Percentiles rank a stretch among this genome's conserved stretches.
Evolutionary conservation across 352 stramenopile species (phyloP).

Genomic region (Phytophthora agathidicida): DNA sequence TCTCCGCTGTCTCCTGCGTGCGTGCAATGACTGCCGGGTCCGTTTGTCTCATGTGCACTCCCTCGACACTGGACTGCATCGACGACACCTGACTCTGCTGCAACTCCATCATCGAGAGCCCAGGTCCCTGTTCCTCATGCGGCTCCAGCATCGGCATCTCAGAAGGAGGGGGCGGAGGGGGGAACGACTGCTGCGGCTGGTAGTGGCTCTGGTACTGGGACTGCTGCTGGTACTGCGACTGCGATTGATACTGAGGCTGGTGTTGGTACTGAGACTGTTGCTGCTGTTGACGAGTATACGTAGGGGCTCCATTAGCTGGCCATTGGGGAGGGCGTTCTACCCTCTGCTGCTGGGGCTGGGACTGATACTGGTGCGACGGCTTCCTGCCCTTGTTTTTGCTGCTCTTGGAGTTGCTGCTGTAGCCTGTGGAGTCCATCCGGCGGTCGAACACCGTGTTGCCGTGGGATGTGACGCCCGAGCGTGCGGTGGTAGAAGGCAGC

Average conservation of each 20-base stretch:
- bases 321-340: conserved; percentile 32
- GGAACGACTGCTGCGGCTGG: conserved; percentile 25
- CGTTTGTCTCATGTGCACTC: conserved; percentile 24
- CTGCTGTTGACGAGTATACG: conserved; percentile 36
- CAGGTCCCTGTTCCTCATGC: conserved; percentile 22
- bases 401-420: conserved; percentile 18
- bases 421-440: conserved; percentile 27
- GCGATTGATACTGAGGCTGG: background rate
- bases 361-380: background rate
- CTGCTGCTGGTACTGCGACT: conserved; percentile 14
- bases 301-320: conserved; percentile 32
- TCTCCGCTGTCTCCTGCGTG: conserved; percentile 49
- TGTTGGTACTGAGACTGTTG: conserved; percentile 24
- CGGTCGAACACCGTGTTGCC: conserved; percentile 24
- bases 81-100: conserved; percentile 31
- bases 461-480: conserved; percentile 12
- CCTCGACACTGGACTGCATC: conserved; percentile 20
- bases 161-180: conserved; percentile 27
- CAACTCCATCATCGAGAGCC: conserved; percentile 38
- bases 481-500: conserved; percentile 21
- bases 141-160: conserved; percentile 37
- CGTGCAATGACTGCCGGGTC: conserved; percentile 31
- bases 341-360: conserved; percentile 7
- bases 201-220: conserved; percentile 23
- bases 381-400: conserved; percentile 30